A percentile compares a stretch with the other conserved stretches of the same genome.
These are phyloP conservation scores for Heliamphora pulchella DNA, from an alignment of 179 eudicot genomes.

Conservation along the genomic window DNA sequence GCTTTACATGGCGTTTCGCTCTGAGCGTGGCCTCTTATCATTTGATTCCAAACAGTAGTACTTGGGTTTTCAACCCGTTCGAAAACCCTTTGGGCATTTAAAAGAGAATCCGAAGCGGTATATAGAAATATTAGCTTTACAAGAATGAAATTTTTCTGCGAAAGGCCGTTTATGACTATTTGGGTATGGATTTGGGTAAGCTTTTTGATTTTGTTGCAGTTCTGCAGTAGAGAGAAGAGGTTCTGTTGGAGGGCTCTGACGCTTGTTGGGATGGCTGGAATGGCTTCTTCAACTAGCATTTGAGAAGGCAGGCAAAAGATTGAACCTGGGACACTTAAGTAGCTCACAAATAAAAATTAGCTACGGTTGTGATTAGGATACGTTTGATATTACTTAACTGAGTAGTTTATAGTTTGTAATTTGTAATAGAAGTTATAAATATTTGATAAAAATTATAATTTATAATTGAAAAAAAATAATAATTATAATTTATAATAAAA, in stretches of 20 bases:
- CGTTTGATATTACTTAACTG: no score
- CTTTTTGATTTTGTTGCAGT: constrained; percentile 25
- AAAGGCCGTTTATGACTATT: constrained; percentile 40
- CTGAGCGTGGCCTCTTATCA: constrained; percentile 36
- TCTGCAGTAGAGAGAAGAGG: constrained; percentile 40
- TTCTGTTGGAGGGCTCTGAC: constrained; percentile 42
- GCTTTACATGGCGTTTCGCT: constrained; percentile 24
- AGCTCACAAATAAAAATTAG: no score
- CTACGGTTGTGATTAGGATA: no score
- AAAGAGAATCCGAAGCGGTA: constrained; percentile 25
- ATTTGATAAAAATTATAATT: no score
- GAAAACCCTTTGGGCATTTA: constrained; percentile 35
- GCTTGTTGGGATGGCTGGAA: constrained; percentile 30
- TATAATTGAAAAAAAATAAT: no score
- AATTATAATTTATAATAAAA: no score
- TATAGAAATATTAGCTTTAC: constrained; percentile 36
- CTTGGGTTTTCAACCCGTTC: constrained; percentile 36
- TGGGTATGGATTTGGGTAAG: constrained; percentile 55
- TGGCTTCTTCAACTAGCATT: constrained; percentile 25
- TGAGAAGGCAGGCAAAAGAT: not conserved
- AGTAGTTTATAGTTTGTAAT: no score
- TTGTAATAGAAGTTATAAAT: no score
- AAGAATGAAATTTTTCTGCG: constrained; percentile 38
- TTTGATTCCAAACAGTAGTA: constrained; percentile 48
- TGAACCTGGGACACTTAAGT: no score